phyloP scores from a whole-genome alignment of 768 basidiomycete genomes.

The Mycena vitilis region DNA sequence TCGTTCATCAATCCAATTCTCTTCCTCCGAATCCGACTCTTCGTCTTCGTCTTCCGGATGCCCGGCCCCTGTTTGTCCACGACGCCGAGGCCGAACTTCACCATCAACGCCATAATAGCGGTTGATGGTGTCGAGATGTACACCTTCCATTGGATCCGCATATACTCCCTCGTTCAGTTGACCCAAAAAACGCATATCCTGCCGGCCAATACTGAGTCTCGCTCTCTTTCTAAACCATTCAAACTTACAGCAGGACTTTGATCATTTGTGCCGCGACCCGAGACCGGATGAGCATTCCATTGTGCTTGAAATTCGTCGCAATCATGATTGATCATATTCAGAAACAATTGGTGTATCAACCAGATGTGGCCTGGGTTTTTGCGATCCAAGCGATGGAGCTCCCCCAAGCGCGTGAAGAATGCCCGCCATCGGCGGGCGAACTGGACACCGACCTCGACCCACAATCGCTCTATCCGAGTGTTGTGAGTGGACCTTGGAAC shows the following conservation, averaged over 20 bases:
- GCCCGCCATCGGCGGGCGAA: slow-evolving; percentile 7
- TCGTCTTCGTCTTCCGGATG: background rate
- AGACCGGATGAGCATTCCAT: slow-evolving; percentile 49
- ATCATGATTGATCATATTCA: slow-evolving; percentile 42
- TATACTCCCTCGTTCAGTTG: background rate
- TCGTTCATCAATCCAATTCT: background rate
- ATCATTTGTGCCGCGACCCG: slow-evolving; percentile 29
- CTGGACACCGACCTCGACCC: slow-evolving; percentile 1
- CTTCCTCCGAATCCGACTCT: too few relatives aligned
- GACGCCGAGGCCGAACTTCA: background rate
- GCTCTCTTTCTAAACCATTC: background rate
- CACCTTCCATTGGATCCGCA: background rate
- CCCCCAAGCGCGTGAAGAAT: background rate
- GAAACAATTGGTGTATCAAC: slow-evolving; percentile 40
- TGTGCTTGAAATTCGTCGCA: slow-evolving; percentile 41
- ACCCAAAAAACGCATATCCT: background rate
- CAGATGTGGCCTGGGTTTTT: slow-evolving; percentile 8
- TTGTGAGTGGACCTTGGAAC: background rate
- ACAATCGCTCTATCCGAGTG: background rate
- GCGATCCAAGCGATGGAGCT: background rate
- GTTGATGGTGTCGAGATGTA: background rate
- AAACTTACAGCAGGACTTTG: background rate
- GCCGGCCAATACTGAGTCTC: background rate
- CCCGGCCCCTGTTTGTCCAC: background rate
- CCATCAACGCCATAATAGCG: background rate